Base-by-base conservation (phyloP, 345 rosid genomes). In the Balakata baccata region DNA sequence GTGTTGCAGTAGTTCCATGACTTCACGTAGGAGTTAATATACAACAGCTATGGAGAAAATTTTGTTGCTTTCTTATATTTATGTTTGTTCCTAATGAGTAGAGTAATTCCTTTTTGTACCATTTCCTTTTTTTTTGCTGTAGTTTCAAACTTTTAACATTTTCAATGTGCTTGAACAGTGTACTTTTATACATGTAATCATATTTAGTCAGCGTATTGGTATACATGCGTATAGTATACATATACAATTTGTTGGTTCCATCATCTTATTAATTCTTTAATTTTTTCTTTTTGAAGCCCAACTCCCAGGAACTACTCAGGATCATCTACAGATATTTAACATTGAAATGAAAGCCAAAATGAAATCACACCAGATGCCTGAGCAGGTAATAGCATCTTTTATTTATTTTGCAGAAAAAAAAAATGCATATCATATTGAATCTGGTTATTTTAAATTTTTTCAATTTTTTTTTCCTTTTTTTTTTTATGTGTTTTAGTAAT, bases 271-370 rank as follows among this genome's bases (percentile, higher is more conserved):
- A 43, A 11, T 23, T 64, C 18, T 64, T 37, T 9, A 16, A 34
- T 62, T 7, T 54, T 69, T n/a, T 37, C 7, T 38, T 37, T 78
- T 74, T 86, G 76, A 70, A 96, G 99, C 99, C 45, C 97, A 93
- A 96, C 88, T 91, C 74, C 88, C 90, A 37, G 99, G 99, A 81
- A 91, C 97, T 23, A 87, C 94, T 69, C 97, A 93, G 84, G 99
- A 93, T 87, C 97, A 96, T 84, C 84, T 96, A 66, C 99, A 96
- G 81, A 93, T 96, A 86, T 93, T 96, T 82, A 96, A 96, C 84
- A 93, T 96, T 58, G 99, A 96, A 89, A 79, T 89, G 91, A 96
- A 96, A 79, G 82, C 97, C 43, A 96, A 96, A 83, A 81, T 96
- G 79, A 96, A 96, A 64, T 93, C 97, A 5, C 88, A 93, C 83